Conservation (phyloP, 768 basidiomycete genomes). For the Suillus cothurnatus region DNA sequence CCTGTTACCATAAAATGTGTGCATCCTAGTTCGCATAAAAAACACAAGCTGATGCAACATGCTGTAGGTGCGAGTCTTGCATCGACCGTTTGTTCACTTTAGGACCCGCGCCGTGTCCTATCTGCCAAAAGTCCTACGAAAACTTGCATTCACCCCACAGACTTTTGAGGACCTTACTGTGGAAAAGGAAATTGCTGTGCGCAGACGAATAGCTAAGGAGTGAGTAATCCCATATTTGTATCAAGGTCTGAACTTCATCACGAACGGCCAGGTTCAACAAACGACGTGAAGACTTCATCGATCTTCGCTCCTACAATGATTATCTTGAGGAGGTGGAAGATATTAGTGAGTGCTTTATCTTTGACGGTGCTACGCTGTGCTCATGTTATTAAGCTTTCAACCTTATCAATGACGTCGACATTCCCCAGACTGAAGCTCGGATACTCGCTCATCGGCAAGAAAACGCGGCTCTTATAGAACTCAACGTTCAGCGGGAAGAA, state of each 20-base stretch:
- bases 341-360: slow-evolving; percentile 53
- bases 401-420: slow-evolving; percentile 86
- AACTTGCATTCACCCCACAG: slow-evolving; percentile 93
- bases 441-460: slow-evolving; percentile 77
- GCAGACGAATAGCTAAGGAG: slow-evolving; percentile 90
- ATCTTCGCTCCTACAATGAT: slow-evolving; percentile 84
- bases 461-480: slow-evolving; percentile 81
- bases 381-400: slow-evolving; percentile 72
- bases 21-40: slow-evolving; percentile 18
- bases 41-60: slow-evolving; percentile 13
- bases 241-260: neutral
- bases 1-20: slow-evolving; percentile 99
- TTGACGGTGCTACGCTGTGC: neutral
- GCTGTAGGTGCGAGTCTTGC: slow-evolving; percentile 95
- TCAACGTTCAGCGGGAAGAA: slow-evolving; percentile 83
- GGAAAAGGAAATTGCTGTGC: slow-evolving; percentile 91
- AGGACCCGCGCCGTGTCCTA: slow-evolving; percentile 94
- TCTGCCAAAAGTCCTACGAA: slow-evolving; percentile 87
- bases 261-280: slow-evolving; percentile 81
- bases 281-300: slow-evolving; percentile 83
- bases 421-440: slow-evolving; percentile 79
- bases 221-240: slow-evolving; percentile 35
- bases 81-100: slow-evolving; percentile 96
- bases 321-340: slow-evolving; percentile 97
- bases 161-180: slow-evolving; percentile 92